Evolutionary conservation across 441 rosid genomes (phyloP), one percentile per base, ranked within the genome.

Genomic region (Adansonia grandidieri): DNA sequence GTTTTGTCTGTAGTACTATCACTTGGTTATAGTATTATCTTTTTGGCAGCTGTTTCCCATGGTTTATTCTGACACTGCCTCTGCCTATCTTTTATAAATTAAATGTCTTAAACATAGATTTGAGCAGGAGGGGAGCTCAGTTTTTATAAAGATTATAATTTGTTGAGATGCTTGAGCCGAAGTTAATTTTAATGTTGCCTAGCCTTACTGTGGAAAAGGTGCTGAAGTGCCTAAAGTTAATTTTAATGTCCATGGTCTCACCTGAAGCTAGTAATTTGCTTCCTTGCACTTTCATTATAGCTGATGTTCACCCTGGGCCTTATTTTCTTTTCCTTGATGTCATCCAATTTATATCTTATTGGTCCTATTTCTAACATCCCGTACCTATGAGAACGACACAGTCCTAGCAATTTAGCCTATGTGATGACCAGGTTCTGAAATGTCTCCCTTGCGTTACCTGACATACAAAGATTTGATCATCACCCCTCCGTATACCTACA

Each of bases 81-180:
- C 11, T 58, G 10, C 57, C 42, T 22, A 5, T 48, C 17, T 50
- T 22, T 7, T 70, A 24, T 7, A 50, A 13, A 48, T 70, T 50
- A 20, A 51, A 20, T 13, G 19, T 50, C 37, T 47, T 47, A 42
- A 47, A 47, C n/a, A 48, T 11, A 69, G 14, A 48, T 22, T 69
- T 22, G 40, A 10, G 53, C 11, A 1, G 57, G 51, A 47, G 10
- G 19, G 5, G 15, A 6, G 17, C 32, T 68, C 50, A 69, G 19
- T 13, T 69, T 58, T 47, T 69, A 22, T 48, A 51, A 70, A 22
- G 10, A 50, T 24, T 70, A 50, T 70, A 50, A 48, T 69, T 70
- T 22, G 44, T 6, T 50, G 11, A 24, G 44, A 70, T 14, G 74
- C 60, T 14, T 70, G 13, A 22, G 2, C 57, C 10, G 5, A 48